Evolutionary conservation across 768 basidiomycete genomes (phyloP).

Genomic region (Boletus speciosus): DNA sequence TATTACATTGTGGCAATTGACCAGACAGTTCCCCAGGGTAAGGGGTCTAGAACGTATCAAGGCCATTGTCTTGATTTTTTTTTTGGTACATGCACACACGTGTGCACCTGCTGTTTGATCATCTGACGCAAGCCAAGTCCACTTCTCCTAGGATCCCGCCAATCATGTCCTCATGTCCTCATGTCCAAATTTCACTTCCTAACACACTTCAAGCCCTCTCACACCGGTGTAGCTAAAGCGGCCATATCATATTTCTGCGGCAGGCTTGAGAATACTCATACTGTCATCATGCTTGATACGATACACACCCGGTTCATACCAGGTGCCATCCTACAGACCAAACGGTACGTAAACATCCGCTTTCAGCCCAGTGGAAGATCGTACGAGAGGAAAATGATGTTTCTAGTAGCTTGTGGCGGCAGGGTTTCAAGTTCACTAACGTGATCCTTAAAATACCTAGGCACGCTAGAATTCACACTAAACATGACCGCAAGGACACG

Average conservation of each 20-base stretch:
- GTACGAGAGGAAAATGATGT: neutral
- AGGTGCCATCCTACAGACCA: neutral
- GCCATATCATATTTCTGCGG: neutral
- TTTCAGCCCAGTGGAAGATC: neutral
- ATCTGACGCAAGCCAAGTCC: neutral
- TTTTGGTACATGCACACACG: neutral
- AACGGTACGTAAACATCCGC: neutral
- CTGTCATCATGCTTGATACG: neutral
- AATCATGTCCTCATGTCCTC: neutral
- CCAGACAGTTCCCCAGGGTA: too few relatives aligned
- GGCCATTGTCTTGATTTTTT: neutral
- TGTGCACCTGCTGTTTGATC: neutral
- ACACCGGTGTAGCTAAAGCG: neutral
- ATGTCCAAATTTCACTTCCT: neutral
- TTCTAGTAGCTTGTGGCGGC: neutral
- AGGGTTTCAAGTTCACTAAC: neutral
- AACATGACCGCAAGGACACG: neutral
- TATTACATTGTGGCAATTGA: neutral
- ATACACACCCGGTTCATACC: neutral
- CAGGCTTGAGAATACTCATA: neutral
- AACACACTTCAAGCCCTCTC: neutral
- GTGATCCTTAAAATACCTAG: neutral
- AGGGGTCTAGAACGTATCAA: neutral
- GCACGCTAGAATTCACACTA: neutral
- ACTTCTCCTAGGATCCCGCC: neutral